Evolutionary conservation across 176 grass and related monocot species (phyloP).

Genomic region (Hordeum vulgare): MorexV3_pseudomolecules_assembly NC_058520.1:5965282-5965781

Average conservation of each 20-base stretch:
- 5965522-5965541: neutral
- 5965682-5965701: neutral
- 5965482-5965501: neutral
- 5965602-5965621: constrained; percentile 22
- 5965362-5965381: too few relatives aligned
- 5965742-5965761: constrained; percentile 46
- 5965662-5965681: constrained; percentile 56
- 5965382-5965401: neutral
- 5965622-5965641: constrained; percentile 1
- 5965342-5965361: neutral
- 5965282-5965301: too few relatives aligned
- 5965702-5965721: neutral
- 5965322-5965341: neutral
- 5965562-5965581: constrained; percentile 32
- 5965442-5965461: neutral
- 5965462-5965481: neutral
- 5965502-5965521: neutral
- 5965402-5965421: neutral
- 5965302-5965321: neutral
- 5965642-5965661: constrained; percentile 19
- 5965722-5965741: constrained; percentile 14
- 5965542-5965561: constrained; percentile 26
- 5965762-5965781: constrained; percentile 37
- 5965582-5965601: constrained; percentile 1
- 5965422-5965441: neutral